Evolutionary conservation across 345 rosid genomes (phyloP), one percentile per base, ranked within the genome.

Genomic region (Euphorbia peplus): DNA sequence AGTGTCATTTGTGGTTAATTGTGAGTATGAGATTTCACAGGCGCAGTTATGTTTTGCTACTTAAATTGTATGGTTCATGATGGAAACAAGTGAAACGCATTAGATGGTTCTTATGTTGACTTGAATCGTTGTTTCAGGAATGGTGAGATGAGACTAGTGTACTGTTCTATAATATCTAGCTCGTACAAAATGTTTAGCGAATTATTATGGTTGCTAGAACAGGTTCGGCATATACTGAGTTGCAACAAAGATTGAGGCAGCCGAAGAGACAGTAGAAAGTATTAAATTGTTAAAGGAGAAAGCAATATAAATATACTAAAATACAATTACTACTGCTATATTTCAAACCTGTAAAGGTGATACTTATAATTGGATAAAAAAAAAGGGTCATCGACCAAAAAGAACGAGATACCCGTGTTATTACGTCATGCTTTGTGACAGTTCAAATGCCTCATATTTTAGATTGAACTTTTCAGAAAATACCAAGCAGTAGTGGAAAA

Each of bases 1-100:
- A 64, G 82, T 73, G 18, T 48, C 60, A 35, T 63, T 64, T 47
- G 15, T 25, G 5, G 8, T 35, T 3, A 4, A n/a, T 32, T 30
- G 8, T 19, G 26, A 55, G 10, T 13, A 21, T 2, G 9, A 21
- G 22, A 59, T 19, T 19, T 35, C 9, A 60, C 10, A 35, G 47
- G 58, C 29, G 18, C 15, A 37, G 1, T 4, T n/a, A 35, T 35
- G 4, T 13, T 37, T 9, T 39, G 18, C 26, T 10, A 60, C 12
- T 22, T 61, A 21, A 10, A 61, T 61, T 25, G 25, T 21, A 2
- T 10, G 37, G 37, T 6, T 32, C 37, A 32, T 32, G 6, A 6
- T 32, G 3, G 37, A 59, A 32, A 41, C 41, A 5, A 60, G 16
- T 60, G 47, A 8, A 55, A 39, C 3, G 60, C 32, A 26, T 18